phyloP scores from a whole-genome alignment of 331 rosid species.

The Malus hybrid region DNA sequence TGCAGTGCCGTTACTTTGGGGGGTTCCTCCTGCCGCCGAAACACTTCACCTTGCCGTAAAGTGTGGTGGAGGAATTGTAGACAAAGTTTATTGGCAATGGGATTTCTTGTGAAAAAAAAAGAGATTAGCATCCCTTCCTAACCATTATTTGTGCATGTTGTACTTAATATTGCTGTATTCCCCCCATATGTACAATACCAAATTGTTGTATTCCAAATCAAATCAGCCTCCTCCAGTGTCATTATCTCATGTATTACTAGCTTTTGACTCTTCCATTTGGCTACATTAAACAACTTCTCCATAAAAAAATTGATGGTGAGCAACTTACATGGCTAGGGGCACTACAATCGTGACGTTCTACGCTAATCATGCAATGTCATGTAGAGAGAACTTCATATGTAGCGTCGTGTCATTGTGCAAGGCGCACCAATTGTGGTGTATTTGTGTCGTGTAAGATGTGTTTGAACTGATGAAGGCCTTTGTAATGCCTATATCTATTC shows the following conservation, averaged over 20 bases:
- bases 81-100: constrained; percentile 95
- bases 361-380: no score
- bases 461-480: no score
- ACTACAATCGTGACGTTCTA: no score
- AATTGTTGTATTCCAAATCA: not conserved
- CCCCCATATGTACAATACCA: constrained; percentile 28
- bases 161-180: constrained; percentile 42
- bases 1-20: constrained; percentile 97
- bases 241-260: not conserved
- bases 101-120: constrained; percentile 54
- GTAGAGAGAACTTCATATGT: no score
- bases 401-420: no score
- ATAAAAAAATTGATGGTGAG: not conserved
- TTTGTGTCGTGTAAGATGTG: no score
- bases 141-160: constrained; percentile 67
- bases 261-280: not conserved
- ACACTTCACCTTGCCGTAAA: constrained; percentile 93
- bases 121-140: constrained; percentile 18
- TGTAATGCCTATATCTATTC: no score
- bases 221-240: not conserved
- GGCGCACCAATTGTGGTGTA: no score
- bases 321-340: no score
- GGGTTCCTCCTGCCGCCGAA: constrained; percentile 96
- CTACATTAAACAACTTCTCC: not conserved
- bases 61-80: constrained; percentile 99